Conservation (phyloP, 2,329 filamentous ascomycete species). For the Phymatotrichopsis omnivora region DNA sequence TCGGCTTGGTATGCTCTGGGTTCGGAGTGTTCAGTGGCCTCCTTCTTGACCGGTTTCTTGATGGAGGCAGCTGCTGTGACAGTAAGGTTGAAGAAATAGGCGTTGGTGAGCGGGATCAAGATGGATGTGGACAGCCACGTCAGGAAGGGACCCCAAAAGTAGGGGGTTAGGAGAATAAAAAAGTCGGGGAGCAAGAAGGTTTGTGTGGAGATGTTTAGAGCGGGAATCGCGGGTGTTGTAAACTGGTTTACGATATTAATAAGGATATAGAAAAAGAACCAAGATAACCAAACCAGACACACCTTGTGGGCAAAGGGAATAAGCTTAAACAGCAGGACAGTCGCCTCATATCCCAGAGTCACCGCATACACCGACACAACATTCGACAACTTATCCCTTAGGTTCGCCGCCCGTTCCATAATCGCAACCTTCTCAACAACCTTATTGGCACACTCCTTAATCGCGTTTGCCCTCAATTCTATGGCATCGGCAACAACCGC, state of each 20-base stretch:
- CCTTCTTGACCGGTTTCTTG: too few species aligned
- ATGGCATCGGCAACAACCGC: slow-evolving; percentile 66
- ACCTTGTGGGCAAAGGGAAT: slow-evolving; percentile 63
- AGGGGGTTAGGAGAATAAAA: slow-evolving; percentile 61
- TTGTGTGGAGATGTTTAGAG: slow-evolving; percentile 43
- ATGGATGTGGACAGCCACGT: slow-evolving; percentile 67
- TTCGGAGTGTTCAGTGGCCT: too few species aligned
- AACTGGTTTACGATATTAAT: slow-evolving; percentile 4
- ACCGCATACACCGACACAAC: slow-evolving; percentile 61
- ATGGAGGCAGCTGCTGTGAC: slow-evolving; percentile 43
- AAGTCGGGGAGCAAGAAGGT: slow-evolving; percentile 66
- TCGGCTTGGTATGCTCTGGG: slow-evolving; percentile 55
- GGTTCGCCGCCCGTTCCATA: slow-evolving; percentile 52
- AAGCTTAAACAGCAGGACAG: slow-evolving; percentile 57
- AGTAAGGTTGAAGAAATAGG: slow-evolving; percentile 87
- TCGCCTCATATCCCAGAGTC: slow-evolving; percentile 59
- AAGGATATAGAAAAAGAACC: too few species aligned
- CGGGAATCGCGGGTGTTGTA: slow-evolving; percentile 6
- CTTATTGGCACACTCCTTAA: slow-evolving; percentile 56
- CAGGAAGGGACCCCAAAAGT: slow-evolving; percentile 74
- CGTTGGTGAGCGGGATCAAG: slow-evolving; percentile 57
- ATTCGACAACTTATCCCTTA: slow-evolving; percentile 61
- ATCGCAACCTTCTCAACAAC: slow-evolving; percentile 58
- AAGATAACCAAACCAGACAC: too few species aligned
- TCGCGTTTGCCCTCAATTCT: slow-evolving; percentile 56